Percentiles rank a stretch among this genome's conserved stretches.
Evolutionary conservation across 164 flowering plant genomes (phyloP).

Genomic region (Aristolochia fimbriata): DNA sequence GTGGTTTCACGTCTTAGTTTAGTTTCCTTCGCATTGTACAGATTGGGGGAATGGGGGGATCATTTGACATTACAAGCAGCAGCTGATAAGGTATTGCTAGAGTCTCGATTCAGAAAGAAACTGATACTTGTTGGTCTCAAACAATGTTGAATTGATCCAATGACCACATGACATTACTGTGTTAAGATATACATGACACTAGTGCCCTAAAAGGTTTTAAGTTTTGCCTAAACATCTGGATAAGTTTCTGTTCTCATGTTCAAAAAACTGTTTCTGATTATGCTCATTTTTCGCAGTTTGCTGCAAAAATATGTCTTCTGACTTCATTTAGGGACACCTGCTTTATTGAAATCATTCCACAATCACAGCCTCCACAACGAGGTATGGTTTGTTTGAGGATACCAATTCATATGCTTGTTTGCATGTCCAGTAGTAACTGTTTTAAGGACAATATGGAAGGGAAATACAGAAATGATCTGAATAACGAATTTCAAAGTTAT

Average conservation of each 20-base stretch:
- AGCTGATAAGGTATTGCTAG: conserved; percentile 58
- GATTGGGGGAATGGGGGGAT: conserved; percentile 95
- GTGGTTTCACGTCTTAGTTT: conserved; percentile 24
- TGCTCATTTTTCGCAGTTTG: conserved; percentile 62
- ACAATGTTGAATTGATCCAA: too few relatives aligned
- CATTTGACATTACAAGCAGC: conserved; percentile 93
- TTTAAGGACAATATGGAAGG: too few relatives aligned
- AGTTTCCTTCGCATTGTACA: conserved; percentile 17
- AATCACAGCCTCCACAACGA: conserved; percentile 46
- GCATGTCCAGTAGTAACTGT: too few relatives aligned
- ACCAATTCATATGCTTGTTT: not conserved
- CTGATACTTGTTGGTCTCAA: too few relatives aligned
- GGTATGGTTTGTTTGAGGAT: conserved; percentile 28
- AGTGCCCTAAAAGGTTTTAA: too few relatives aligned
- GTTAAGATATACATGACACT: too few relatives aligned
- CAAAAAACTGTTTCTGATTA: not conserved
- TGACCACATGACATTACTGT: too few relatives aligned
- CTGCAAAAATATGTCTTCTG: conserved; percentile 82
- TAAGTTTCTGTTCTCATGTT: not conserved
- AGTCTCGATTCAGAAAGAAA: not conserved
- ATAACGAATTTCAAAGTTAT: too few relatives aligned
- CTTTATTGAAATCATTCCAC: conserved; percentile 79
- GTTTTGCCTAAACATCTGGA: too few relatives aligned
- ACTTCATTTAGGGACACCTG: conserved; percentile 93
- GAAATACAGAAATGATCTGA: too few relatives aligned